phyloP scores from a whole-genome alignment of 805 yeast genomes.

The Cyberlindnera americana region DNA sequence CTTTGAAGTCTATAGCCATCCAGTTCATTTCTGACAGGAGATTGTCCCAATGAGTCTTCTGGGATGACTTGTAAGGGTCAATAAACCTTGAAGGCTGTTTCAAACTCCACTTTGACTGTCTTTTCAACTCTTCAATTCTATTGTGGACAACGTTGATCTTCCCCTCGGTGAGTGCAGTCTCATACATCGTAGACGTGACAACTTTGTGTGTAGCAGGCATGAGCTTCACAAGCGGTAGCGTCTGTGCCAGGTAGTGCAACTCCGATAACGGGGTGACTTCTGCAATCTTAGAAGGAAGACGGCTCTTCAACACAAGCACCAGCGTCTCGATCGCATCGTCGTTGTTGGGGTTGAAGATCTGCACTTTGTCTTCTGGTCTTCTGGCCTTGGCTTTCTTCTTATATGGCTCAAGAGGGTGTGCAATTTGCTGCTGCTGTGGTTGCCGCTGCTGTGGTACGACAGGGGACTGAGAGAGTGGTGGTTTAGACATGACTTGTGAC shows the following conservation, averaged over 20 bases:
- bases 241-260: constrained; percentile 80
- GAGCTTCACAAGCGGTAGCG: constrained; percentile 77
- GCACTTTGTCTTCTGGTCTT: constrained; percentile 14
- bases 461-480: too few species aligned
- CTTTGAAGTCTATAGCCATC: constrained; percentile 76
- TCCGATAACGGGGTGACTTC: constrained; percentile 75
- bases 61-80: constrained; percentile 54
- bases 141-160: constrained; percentile 86
- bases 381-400: constrained; percentile 11
- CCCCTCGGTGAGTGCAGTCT: constrained; percentile 83
- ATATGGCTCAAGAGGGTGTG: not conserved
- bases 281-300: constrained; percentile 49
- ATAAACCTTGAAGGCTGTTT: constrained; percentile 72
- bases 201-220: constrained; percentile 85
- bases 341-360: constrained; percentile 32
- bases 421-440: constrained; percentile 2
- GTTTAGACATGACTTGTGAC: not conserved
- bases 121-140: constrained; percentile 85
- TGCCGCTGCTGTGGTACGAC: constrained; percentile 2
- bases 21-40: constrained; percentile 76
- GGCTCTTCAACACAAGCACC: constrained; percentile 46
- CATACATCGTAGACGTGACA: constrained; percentile 79
- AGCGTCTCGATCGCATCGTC: constrained; percentile 42
- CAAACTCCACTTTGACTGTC: constrained; percentile 86
- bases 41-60: constrained; percentile 63